Evolutionary conservation across 345 rosid genomes (phyloP), one percentile per base, ranked within the genome.

Genomic region (Euphorbia pulcherrima): DNA sequence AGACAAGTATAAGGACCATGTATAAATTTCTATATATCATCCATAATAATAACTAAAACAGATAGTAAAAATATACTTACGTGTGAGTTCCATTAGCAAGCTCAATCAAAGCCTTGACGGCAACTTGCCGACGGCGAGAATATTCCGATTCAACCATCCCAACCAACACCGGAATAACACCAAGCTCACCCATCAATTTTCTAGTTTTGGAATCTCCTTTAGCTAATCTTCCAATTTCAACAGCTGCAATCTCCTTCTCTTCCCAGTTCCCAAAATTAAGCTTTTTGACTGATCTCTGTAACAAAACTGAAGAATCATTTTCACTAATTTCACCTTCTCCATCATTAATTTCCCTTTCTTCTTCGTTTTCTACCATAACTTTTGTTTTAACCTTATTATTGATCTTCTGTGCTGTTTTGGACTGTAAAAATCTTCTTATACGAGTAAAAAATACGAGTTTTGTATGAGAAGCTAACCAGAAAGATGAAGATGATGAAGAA

Each of bases 101-200:
- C 71, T 89, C 90, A 74, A 84, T 78, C 88, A 94, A 86, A 65
- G 96, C 97, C 74, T 62, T 78, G 10, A 89, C 69, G 30, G 97
- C 92, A 6, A 85, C 77, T 68, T 62, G 74, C 46, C 81, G 88
- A 65, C 83, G 88, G 21, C 74, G 39, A 46, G 52, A 62, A 6
- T 67, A 81, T n/a, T 82, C 83, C 0, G 85, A 65, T 28, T 72
- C 79, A 8, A 76, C 80, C 90, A 94, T 86, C 20, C 83, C 90
- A 18, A 94, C 97, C 78, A 94, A 79, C 72, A 80, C 84, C 51
- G 80, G 90, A 39, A 91, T 67, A 30, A 94, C 99, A 16, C 99
- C 96, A 0, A 94, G 96, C 81, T 89, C 96, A 1, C 85, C 96
- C 87, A 94, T 86, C 73, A 84, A 74, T 73, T 82, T 89, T 72